Base-by-base conservation (phyloP, 495 filamentous ascomycete genomes). In the Trichoderma erinaceum region DNA sequence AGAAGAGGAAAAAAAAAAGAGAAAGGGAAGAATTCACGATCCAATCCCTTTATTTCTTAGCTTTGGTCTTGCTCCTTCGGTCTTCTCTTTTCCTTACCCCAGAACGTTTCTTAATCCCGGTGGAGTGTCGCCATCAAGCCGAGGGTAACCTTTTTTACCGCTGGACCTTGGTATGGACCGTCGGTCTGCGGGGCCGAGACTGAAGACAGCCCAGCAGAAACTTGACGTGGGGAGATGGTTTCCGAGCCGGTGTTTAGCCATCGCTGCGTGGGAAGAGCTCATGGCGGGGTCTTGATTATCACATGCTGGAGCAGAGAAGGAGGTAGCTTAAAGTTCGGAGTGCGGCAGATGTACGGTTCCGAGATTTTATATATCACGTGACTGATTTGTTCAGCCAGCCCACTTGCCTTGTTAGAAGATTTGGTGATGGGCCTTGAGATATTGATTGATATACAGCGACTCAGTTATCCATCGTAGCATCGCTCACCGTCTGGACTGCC, bases 111-210 rank as follows among this genome's bases (percentile, higher is more conserved):
- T 27, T 32, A 11, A 67, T 64, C 65, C 41, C 52, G 63, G 61
- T 50, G 67, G 50, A 52, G 23, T 23, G 29, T 66, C 63, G 27
- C 25, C 29, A 32, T 77, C 72, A 74, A 52, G 74, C 77, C 77
- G 77, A 78, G 77, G 77, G 70, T 78, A 78, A 71, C 75, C 77
- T 75, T 70, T 27, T 4, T 43, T 52, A 64, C 35, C 35, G 35
- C 35, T 38, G 35, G 35, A 66, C 32, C 16, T 23, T 38, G 29
- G 29, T 29, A 29, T 29, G 35, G 35, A 38, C 35, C 35, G 35
- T 10, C 35, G 35, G 35, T 38, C 35, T 38, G 13, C 43, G 43
- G 43, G 43, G 48, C 48, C 48, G 48, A 48, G n/a, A 48, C 46
- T n/a, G 6, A n/a, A 21, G 13, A 15, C 16, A 21, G 46, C 46